phyloP scores from a whole-genome alignment of 2,329 filamentous ascomycete genomes.

The Cucurbitaria berberidis region DNA sequence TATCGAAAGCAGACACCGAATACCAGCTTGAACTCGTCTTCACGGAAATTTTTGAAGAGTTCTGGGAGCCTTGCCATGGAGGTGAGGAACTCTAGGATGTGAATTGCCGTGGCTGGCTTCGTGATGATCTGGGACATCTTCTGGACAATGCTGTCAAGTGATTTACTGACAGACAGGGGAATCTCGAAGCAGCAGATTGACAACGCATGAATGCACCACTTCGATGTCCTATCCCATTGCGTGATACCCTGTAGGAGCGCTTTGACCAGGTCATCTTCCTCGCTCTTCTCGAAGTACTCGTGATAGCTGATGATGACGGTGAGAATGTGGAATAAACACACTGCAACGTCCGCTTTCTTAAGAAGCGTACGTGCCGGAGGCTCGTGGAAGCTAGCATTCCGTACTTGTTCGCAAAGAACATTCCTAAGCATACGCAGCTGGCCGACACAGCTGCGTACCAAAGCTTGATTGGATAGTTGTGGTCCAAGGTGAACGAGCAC shows the following conservation, averaged over 20 bases:
- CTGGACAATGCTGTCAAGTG: constrained; percentile 82
- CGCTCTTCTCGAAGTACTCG: constrained; percentile 78
- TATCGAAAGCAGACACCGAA: constrained; percentile 97
- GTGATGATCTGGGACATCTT: constrained; percentile 98
- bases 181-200: constrained; percentile 96
- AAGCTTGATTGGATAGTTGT: constrained; percentile 86
- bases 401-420: constrained; percentile 82
- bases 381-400: constrained; percentile 77
- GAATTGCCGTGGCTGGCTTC: constrained; percentile 86
- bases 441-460: constrained; percentile 76
- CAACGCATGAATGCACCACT: constrained; percentile 91
- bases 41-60: constrained; percentile 84
- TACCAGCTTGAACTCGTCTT: constrained; percentile 90
- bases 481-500: constrained; percentile 83
- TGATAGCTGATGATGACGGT: constrained; percentile 92
- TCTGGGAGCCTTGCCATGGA: constrained; percentile 83
- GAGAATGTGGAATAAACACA: constrained; percentile 85
- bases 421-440: constrained; percentile 78
- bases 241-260: constrained; percentile 86
- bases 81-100: constrained; percentile 95
- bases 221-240: constrained; percentile 83
- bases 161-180: constrained; percentile 83
- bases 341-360: constrained; percentile 85
- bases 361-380: constrained; percentile 80
- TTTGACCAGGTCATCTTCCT: constrained; percentile 88